A percentile compares a stretch with the other conserved stretches of the same genome.
phyloP scores from a whole-genome alignment of 352 stramenopile species.

The Paralagenidium karlingii region DNA sequence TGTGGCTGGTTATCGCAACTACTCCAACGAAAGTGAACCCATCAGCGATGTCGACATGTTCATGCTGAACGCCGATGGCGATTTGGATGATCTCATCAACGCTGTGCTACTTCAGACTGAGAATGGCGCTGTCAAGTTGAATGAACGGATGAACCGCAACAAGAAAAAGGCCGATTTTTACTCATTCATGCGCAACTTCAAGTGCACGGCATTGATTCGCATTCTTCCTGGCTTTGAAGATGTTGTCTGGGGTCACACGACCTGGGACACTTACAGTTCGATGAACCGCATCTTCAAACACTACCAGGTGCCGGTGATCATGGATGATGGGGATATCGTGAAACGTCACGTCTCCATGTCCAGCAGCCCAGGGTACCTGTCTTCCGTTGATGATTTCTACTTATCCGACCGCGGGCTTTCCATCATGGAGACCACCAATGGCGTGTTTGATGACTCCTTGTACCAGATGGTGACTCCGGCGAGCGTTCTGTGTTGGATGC shows the following conservation, averaged over 20 bases:
- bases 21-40: constrained; percentile 6
- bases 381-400: constrained; percentile 76
- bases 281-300: constrained; percentile 79
- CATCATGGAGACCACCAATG: constrained; percentile 65
- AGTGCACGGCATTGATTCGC: constrained; percentile 65
- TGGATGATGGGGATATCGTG: too few relatives aligned
- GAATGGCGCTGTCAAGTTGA: neutral
- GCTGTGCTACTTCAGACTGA: constrained; percentile 10
- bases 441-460: constrained; percentile 33
- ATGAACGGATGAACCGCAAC: constrained; percentile 7
- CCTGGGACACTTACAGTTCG: constrained; percentile 53
- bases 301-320: constrained; percentile 55
- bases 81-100: constrained; percentile 37
- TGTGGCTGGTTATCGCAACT: constrained; percentile 21
- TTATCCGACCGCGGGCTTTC: constrained; percentile 31
- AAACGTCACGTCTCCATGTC: too few relatives aligned
- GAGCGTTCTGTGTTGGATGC: constrained; percentile 53
- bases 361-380: constrained; percentile 59
- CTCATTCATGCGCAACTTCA: constrained; percentile 34
- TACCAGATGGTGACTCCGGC: constrained; percentile 31
- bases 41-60: constrained; percentile 26
- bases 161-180: too few relatives aligned
- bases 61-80: constrained; percentile 38
- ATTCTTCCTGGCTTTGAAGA: constrained; percentile 40
- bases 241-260: constrained; percentile 52